These are phyloP conservation scores for Diaporthe vexans DNA, from an alignment of 2,329 filamentous ascomycete genomes.

Conservation along the genomic window DNA sequence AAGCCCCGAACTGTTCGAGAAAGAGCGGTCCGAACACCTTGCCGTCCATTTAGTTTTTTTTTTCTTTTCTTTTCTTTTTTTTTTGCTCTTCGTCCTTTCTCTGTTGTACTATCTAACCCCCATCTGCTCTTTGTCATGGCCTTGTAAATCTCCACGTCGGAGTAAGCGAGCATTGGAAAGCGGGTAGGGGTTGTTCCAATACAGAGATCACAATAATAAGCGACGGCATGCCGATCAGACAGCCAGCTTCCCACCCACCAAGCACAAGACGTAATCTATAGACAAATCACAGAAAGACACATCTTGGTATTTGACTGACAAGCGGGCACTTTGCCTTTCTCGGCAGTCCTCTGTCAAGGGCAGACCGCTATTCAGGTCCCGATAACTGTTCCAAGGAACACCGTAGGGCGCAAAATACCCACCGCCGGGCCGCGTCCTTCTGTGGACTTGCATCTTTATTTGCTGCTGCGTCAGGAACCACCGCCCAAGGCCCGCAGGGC, in stretches of 20 bases:
- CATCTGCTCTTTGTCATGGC: not conserved
- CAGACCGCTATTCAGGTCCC: slow-evolving; percentile 29
- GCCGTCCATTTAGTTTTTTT: not conserved
- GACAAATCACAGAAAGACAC: slow-evolving; percentile 8
- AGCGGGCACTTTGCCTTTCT: slow-evolving; percentile 12
- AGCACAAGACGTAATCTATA: not conserved
- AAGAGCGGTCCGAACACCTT: slow-evolving; percentile 25
- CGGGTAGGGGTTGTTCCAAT: not conserved
- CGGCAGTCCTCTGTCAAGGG: slow-evolving; percentile 3
- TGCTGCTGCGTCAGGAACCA: slow-evolving; percentile 9
- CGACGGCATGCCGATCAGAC: slow-evolving; percentile 10
- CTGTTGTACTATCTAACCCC: not conserved
- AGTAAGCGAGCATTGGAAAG: slow-evolving; percentile 15
- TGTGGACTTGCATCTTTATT: not conserved
- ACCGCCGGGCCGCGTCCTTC: slow-evolving; percentile 22
- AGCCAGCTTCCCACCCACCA: not conserved
- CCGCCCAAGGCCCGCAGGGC: not conserved
- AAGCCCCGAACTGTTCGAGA: not conserved
- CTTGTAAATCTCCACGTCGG: slow-evolving; percentile 15
- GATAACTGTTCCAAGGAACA: slow-evolving; percentile 12
- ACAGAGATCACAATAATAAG: slow-evolving; percentile 24
- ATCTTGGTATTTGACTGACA: slow-evolving; percentile 5
- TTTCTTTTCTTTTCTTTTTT: not conserved
- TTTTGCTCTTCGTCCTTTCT: too few species aligned
- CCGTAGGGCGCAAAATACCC: slow-evolving; percentile 3